Conservation (phyloP, 2,329 filamentous ascomycete species). For the Leptoxyphium fumago region DNA sequence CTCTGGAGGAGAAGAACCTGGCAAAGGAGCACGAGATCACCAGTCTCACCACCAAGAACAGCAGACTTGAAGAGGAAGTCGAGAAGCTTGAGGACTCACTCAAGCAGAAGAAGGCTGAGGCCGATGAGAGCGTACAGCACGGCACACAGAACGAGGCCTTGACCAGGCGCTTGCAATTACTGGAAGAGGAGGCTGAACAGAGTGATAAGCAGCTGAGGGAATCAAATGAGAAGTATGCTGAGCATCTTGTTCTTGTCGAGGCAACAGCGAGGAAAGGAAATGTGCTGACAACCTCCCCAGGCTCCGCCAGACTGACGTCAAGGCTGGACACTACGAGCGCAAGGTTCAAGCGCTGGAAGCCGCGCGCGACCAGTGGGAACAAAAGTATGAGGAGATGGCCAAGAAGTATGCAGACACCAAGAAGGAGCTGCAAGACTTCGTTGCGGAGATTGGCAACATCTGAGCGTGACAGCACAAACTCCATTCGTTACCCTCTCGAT, state of each 20-base stretch:
- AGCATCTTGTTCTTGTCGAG: background rate
- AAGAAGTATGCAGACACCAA: conserved; percentile 73
- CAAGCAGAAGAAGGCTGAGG: conserved; percentile 76
- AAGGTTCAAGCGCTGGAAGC: conserved; percentile 95
- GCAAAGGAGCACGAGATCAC: conserved; percentile 97
- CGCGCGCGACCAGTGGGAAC: conserved; percentile 85
- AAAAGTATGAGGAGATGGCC: conserved; percentile 94
- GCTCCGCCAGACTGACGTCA: conserved; percentile 97
- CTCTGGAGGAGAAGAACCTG: conserved; percentile 84
- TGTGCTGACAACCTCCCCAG: conserved; percentile 33
- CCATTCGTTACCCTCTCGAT: too few relatives aligned
- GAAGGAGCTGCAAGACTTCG: conserved; percentile 85
- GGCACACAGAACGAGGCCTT: conserved; percentile 85
- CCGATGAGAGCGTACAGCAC: conserved; percentile 67
- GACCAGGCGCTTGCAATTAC: conserved; percentile 79
- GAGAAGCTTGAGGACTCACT: conserved; percentile 79
- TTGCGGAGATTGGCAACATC: conserved; percentile 84
- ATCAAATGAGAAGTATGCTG: conserved; percentile 90
- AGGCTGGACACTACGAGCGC: conserved; percentile 97
- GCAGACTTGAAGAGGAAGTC: conserved; percentile 73
- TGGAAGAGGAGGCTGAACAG: conserved; percentile 96
- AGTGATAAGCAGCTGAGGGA: conserved; percentile 93
- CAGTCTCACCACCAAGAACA: conserved; percentile 90
- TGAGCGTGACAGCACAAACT: conserved; percentile 32
- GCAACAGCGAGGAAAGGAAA: background rate